Base-by-base conservation (phyloP, 108 stramenopile species). In the Pseudonitzschia pungens region DNA sequence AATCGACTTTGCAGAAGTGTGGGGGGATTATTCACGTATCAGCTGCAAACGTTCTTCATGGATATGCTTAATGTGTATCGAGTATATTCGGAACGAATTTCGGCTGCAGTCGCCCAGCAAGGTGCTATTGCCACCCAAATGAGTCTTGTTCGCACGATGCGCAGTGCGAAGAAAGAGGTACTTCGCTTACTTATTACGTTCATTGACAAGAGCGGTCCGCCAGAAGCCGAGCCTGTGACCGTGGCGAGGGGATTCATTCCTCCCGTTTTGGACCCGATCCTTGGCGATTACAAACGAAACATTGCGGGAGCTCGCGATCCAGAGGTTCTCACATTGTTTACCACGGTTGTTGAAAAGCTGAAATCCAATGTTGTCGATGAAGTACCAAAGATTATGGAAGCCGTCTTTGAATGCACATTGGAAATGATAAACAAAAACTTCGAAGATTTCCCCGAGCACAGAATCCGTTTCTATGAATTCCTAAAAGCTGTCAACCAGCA, bases 391-490 rank as follows among this genome's bases (percentile, higher is more conserved):
- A 96, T 99, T 50, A 96, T 99, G 93, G 96, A 96, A 65, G 94
- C 97, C 54, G 92, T 98, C 48, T 98, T 99, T 72, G 97, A 98
- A 85, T 93, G 94, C 74, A 98, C 98, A 52, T 84, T 99, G 65
- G 96, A 97, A 77, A 98, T 99, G 97, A 99, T 99, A 74, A 98
- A 97, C 10, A 83, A 73, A 44, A 99, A 99, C 85, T 97, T 97
- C 76, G 97, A 96, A 80, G 99, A 99, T 80, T 97, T 89, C 73
- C 99, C 99, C 10, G 99, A 99, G 84, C 97, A 97, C 82, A 87
- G 99, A 53, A 90, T 98, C 58, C 86, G 91, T 40, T 99, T 99
- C 83, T 99, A 93, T 84, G 91, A 92, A 69, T 98, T 99, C 68
- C 82, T 99, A 50, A 88, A 85, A 81, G 89, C 90, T 33, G 89